A percentile compares a stretch with the other conserved stretches of the same genome.
These are phyloP conservation scores for Leccinum proximum DNA, from an alignment of 1,284 basidiomycete genomes.

Conservation along the genomic window DNA sequence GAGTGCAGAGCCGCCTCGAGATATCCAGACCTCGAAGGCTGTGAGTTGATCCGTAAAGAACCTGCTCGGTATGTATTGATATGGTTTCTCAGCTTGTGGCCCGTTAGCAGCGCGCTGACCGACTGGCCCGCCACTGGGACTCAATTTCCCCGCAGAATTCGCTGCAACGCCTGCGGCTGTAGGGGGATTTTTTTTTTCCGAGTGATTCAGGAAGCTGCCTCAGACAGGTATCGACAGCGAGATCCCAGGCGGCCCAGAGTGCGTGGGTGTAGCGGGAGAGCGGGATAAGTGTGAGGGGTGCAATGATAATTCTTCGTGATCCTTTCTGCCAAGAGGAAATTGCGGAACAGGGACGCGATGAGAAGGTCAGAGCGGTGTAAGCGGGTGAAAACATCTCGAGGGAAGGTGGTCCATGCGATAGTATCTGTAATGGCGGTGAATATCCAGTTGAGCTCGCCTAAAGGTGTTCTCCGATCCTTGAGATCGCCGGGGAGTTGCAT, in stretches of 20 bases:
- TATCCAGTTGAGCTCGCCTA: constrained; percentile 99
- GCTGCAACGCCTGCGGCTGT: constrained; percentile 34
- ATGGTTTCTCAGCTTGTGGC: constrained; percentile 44
- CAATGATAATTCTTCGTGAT: constrained; percentile 99
- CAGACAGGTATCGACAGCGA: constrained; percentile 95
- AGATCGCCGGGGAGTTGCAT: constrained; percentile 96
- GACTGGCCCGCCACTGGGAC: constrained; percentile 36
- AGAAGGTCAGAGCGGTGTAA: constrained; percentile 96
- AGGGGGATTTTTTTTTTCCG: constrained; percentile 44
- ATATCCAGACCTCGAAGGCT: constrained; percentile 98
- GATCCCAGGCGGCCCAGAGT: constrained; percentile 97
- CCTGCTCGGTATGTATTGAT: constrained; percentile 82
- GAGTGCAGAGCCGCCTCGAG: constrained; percentile 81
- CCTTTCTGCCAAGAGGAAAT: constrained; percentile 95
- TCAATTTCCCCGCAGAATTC: constrained; percentile 26
- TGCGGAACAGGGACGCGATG: constrained; percentile 95
- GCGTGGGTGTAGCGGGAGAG: constrained; percentile 94
- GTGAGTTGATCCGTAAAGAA: constrained; percentile 98
- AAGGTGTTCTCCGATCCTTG: constrained; percentile 93
- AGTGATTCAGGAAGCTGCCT: constrained; percentile 92
- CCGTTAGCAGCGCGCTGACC: constrained; percentile 30
- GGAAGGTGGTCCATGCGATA: constrained; percentile 98
- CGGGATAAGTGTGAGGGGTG: constrained; percentile 92
- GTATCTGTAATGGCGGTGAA: constrained; percentile 99
- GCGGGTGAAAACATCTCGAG: constrained; percentile 90